phyloP scores from a whole-genome alignment of 345 rosid species.

The Streptanthus diversifolius region DNA sequence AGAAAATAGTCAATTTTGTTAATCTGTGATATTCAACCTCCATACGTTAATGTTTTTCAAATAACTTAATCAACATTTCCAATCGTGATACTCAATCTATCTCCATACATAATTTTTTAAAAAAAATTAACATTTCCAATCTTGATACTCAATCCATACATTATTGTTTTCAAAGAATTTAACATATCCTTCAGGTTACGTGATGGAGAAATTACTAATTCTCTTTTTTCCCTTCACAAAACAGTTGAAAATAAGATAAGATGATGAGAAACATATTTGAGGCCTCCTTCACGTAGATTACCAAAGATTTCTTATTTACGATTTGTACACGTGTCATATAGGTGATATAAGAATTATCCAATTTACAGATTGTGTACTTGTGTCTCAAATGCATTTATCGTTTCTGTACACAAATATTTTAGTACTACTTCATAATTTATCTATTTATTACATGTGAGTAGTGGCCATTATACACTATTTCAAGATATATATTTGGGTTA shows the following conservation, averaged over 20 bases:
- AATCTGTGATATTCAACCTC: not conserved
- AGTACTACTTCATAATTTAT: not conserved
- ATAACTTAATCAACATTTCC: not conserved
- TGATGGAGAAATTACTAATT: conserved; percentile 3
- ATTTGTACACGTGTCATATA: conserved; percentile 9
- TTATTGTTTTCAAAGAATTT: not conserved
- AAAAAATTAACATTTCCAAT: not conserved
- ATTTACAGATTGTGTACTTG: conserved; percentile 11
- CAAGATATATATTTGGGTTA: not conserved
- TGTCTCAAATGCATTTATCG: not conserved
- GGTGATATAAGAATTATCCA: conserved; percentile 2
- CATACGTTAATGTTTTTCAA: not conserved
- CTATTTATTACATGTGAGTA: not conserved
- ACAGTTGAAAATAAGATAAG: conserved; percentile 18
- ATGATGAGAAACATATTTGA: not conserved
- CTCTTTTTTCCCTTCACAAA: not conserved
- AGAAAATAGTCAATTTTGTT: not conserved
- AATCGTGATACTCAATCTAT: conserved; percentile 9
- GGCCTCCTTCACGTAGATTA: conserved; percentile 7
- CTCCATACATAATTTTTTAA: not conserved
- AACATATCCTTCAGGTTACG: not conserved
- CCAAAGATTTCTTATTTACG: not conserved
- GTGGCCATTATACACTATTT: not conserved
- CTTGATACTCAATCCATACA: not conserved
- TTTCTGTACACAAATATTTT: conserved; percentile 12